phyloP scores from a whole-genome alignment of 2,329 filamentous ascomycete species.

The Neofusicoccum sp. region DNA sequence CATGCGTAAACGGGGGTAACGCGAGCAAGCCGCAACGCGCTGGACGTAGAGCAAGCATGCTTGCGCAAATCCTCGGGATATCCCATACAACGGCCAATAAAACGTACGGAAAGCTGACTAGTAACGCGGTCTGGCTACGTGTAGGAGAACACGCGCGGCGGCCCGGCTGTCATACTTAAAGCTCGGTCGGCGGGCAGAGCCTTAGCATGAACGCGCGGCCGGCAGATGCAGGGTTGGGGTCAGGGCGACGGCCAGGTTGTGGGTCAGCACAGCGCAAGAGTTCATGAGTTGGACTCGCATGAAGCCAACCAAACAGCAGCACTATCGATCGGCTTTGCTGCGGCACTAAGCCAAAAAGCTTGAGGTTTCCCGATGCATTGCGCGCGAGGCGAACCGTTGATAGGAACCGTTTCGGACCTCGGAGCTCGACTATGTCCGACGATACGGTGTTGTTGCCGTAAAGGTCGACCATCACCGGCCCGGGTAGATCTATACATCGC shows the following conservation, averaged over 20 bases:
- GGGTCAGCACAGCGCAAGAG: neutral
- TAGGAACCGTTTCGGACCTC: neutral
- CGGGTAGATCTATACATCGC: neutral
- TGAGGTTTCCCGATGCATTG: neutral
- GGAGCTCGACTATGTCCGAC: neutral
- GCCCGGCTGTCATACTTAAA: neutral
- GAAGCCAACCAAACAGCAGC: neutral
- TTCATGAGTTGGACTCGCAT: neutral
- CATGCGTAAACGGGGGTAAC: neutral
- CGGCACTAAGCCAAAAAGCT: conserved; percentile 9
- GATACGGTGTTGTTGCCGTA: neutral
- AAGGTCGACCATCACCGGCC: neutral
- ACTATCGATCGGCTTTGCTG: neutral
- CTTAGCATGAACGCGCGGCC: neutral
- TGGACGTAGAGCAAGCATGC: neutral
- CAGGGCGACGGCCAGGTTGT: neutral
- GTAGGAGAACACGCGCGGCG: neutral
- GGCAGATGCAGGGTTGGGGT: neutral
- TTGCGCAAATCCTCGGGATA: conserved; percentile 1
- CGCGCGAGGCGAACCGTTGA: neutral
- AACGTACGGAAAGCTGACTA: neutral
- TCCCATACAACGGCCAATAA: neutral
- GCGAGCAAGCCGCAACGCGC: neutral
- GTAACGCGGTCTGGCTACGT: too few relatives aligned
- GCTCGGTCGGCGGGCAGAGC: neutral